Evolutionary conservation across 2,329 filamentous ascomycete species (phyloP), one percentile per base, ranked within the genome.

Genomic region (Dothideomycetidae sp.): DNA sequence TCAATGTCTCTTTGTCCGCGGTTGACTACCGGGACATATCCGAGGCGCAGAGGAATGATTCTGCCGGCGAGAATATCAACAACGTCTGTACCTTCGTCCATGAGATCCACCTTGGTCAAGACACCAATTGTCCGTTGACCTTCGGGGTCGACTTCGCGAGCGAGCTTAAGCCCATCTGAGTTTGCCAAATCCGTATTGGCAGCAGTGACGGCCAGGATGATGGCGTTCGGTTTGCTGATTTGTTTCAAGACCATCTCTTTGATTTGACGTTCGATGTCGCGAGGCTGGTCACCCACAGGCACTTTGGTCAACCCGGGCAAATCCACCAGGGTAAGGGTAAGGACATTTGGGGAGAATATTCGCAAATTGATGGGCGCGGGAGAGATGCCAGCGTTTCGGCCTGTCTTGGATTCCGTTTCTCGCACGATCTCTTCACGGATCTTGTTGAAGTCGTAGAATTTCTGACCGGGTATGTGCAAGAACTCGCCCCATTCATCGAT

Each of bases 141-240:
- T 58, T 98, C 86, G 3, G 88, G 88, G 52, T 98, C 90, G 29
- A 98, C 90, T 64, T 98, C 88, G 53, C 90, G 75, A 29, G 90
- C 90, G 49, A 98, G 71, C 66, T 98, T 94, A 57, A 98, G 64
- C 52, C 90, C 90, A 59, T 98, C 90, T 13, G 90, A 98, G 67
- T 98, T 98, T 54, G 90, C 90, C 69, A 98, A 69, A 74, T 98
- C 90, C 44, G 88, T 86, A 60, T 98, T 98, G 52, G 90, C 90
- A 29, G 88, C 81, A 4, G 90, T 96, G 46, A 98, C 90, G 29
- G 90, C 90, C 39, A 98, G 68, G 50, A 98, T 90, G 59, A 98
- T 98, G 43, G 90, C 90, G 61, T 98, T 98, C 21, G 88, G 81
- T 67, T 98, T 98, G 63, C 81, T 82, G 57, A 98, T 98, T 59